These are phyloP conservation scores for Cystobasidium tubakii DNA, from an alignment of 768 basidiomycete genomes.

Conservation along the genomic window DNA sequence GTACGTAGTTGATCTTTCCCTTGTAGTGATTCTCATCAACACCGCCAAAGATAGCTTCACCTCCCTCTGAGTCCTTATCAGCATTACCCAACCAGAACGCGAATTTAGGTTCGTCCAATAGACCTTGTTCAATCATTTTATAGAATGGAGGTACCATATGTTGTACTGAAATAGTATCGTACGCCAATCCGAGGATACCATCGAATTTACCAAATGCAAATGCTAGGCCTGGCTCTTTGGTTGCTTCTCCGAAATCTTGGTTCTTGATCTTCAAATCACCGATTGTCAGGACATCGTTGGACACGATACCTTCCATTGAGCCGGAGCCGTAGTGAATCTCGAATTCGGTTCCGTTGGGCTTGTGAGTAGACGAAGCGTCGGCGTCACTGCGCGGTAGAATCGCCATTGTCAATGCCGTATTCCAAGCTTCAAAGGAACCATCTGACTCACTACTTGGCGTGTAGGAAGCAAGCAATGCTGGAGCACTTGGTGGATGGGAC, in stretches of 20 bases:
- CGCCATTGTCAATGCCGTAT: background rate
- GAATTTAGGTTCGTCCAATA: slow-evolving; percentile 81
- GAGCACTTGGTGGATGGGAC: slow-evolving; percentile 60
- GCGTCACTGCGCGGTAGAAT: slow-evolving; percentile 68
- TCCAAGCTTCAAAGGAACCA: background rate
- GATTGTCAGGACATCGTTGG: slow-evolving; percentile 69
- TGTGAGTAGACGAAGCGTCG: slow-evolving; percentile 69
- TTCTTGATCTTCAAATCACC: slow-evolving; percentile 69
- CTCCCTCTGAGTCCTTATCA: slow-evolving; percentile 60
- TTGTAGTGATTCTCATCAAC: slow-evolving; percentile 69
- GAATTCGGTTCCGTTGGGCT: slow-evolving; percentile 80
- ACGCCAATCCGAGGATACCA: slow-evolving; percentile 87
- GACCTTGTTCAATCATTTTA: slow-evolving; percentile 72
- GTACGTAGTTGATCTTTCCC: slow-evolving; percentile 77
- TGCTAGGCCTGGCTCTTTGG: slow-evolving; percentile 89
- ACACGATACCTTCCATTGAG: slow-evolving; percentile 93
- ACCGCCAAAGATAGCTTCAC: slow-evolving; percentile 86
- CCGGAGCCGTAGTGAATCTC: slow-evolving; percentile 92
- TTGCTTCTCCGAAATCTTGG: slow-evolving; percentile 91
- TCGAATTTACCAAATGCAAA: slow-evolving; percentile 96
- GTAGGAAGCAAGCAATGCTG: slow-evolving; percentile 89
- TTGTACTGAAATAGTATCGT: slow-evolving; percentile 93
- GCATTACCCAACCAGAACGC: slow-evolving; percentile 85
- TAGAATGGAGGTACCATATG: slow-evolving; percentile 90
- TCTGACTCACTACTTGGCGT: slow-evolving; percentile 49